Conservation (phyloP, 768 basidiomycete genomes). For the Sarcodon aspratus region DNA sequence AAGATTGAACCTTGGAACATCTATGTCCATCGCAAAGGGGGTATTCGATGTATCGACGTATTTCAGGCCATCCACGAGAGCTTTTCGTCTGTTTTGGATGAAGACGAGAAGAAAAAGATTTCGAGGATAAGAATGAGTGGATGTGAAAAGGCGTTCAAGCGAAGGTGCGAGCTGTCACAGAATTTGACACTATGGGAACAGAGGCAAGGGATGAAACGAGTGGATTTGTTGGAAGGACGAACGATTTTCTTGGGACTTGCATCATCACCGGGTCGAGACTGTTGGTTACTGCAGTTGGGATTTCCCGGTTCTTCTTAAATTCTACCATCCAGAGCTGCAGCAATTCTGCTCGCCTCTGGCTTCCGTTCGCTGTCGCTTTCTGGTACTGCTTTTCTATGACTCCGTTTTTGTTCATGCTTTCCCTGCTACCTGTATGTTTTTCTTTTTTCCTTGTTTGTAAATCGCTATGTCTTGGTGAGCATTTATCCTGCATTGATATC, state of each 20-base stretch:
- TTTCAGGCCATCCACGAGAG: slow-evolving; percentile 9
- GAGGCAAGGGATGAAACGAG: slow-evolving; percentile 9
- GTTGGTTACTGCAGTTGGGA: background rate
- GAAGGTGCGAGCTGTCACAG: slow-evolving; percentile 6
- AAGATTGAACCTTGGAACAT: slow-evolving; percentile 4
- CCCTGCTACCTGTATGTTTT: too few species aligned
- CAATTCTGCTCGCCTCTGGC: too few species aligned
- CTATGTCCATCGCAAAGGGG: slow-evolving; percentile 5
- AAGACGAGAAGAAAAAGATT: slow-evolving; percentile 3
- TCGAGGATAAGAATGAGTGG: background rate
- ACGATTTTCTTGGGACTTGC: slow-evolving; percentile 12
- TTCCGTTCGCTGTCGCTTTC: too few species aligned
- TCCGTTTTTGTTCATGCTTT: too few species aligned
- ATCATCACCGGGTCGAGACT: background rate
- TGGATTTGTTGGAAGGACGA: slow-evolving; percentile 13
- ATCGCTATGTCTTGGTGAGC: too few species aligned
- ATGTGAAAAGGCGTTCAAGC: slow-evolving; percentile 6
- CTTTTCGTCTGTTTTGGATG: slow-evolving; percentile 5
- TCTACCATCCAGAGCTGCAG: too few species aligned
- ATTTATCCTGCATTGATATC: too few species aligned
- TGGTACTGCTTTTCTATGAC: too few species aligned
- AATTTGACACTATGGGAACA: slow-evolving; percentile 4
- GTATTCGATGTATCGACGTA: slow-evolving; percentile 8
- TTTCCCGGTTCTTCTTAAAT: background rate
- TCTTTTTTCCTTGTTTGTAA: too few species aligned